Evolutionary conservation across 371 early-diverging fungal species (phyloP).

Genomic region (Actinomortierella ambigua): DNA sequence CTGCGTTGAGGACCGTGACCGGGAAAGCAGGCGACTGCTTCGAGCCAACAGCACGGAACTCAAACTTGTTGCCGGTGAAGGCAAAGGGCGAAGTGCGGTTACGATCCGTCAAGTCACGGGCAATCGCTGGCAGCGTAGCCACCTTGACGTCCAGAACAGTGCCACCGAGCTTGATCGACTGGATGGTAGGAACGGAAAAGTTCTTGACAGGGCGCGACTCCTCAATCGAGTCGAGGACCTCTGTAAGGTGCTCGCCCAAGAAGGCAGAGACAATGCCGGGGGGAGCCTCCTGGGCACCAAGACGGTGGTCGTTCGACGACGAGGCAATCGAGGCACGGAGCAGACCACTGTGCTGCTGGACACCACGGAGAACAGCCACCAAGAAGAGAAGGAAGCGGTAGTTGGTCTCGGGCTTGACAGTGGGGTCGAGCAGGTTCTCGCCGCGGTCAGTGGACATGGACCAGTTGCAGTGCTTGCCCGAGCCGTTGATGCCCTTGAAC

Average conservation of each 20-base stretch:
- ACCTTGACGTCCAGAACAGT: slow-evolving; percentile 95
- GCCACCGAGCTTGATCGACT: slow-evolving; percentile 92
- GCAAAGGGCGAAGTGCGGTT: slow-evolving; percentile 98
- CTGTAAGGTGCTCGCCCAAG: slow-evolving; percentile 93
- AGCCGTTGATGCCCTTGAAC: slow-evolving; percentile 96
- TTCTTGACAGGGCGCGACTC: slow-evolving; percentile 84
- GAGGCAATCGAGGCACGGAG: slow-evolving; percentile 91
- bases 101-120: slow-evolving; percentile 97
- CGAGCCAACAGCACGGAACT: slow-evolving; percentile 97
- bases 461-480: slow-evolving; percentile 99
- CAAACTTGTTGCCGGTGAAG: slow-evolving; percentile 98
- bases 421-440: slow-evolving; percentile 95
- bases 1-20: slow-evolving; percentile 89
- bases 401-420: slow-evolving; percentile 92
- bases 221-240: slow-evolving; percentile 90
- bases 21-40: slow-evolving; percentile 98
- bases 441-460: slow-evolving; percentile 94
- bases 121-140: slow-evolving; percentile 86
- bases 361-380: slow-evolving; percentile 87
- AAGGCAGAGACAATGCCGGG: slow-evolving; percentile 96
- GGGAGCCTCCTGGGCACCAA: slow-evolving; percentile 97
- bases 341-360: slow-evolving; percentile 87
- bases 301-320: slow-evolving; percentile 95
- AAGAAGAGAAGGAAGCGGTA: slow-evolving; percentile 92
- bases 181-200: slow-evolving; percentile 81